Percentiles rank a stretch among this genome's conserved stretches.
Conservation (phyloP, 1,139 yeast genomes). For the Suhomyces taliae region DNA sequence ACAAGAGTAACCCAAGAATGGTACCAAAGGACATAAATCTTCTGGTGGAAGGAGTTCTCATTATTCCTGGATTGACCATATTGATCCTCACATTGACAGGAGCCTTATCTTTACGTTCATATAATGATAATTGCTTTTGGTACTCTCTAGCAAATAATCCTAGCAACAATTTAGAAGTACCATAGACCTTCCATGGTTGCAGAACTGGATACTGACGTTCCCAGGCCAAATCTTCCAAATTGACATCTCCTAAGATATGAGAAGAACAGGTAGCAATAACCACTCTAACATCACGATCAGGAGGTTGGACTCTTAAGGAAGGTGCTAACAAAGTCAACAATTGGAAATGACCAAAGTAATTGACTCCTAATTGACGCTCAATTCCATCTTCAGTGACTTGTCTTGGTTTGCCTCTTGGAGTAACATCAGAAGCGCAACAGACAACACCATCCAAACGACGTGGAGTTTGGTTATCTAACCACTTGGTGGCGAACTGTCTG, state of each 20-base stretch:
- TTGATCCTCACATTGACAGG: slow-evolving; percentile 72
- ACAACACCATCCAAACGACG: slow-evolving; percentile 85
- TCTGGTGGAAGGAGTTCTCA: slow-evolving; percentile 84
- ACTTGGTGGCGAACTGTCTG: slow-evolving; percentile 88
- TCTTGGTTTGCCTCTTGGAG: slow-evolving; percentile 65
- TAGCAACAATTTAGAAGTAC: slow-evolving; percentile 76
- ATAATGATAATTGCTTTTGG: slow-evolving; percentile 59
- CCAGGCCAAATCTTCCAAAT: slow-evolving; percentile 69
- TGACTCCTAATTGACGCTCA: slow-evolving; percentile 80
- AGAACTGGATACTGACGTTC: slow-evolving; percentile 56
- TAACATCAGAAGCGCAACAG: slow-evolving; percentile 81
- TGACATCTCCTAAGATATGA: slow-evolving; percentile 69
- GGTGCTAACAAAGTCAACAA: slow-evolving; percentile 78
- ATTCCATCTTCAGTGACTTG: slow-evolving; percentile 76
- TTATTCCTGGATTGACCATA: slow-evolving; percentile 86
- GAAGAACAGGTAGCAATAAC: slow-evolving; percentile 73
- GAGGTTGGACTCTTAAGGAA: slow-evolving; percentile 81
- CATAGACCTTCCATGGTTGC: slow-evolving; percentile 75
- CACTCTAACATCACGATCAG: slow-evolving; percentile 89
- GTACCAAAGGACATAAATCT: slow-evolving; percentile 78
- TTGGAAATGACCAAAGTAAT: slow-evolving; percentile 80
- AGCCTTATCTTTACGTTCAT: slow-evolving; percentile 64
- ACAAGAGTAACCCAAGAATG: slow-evolving; percentile 64
- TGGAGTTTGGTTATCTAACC: slow-evolving; percentile 92
- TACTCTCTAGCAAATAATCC: slow-evolving; percentile 73